Evolutionary conservation across 2,329 filamentous ascomycete genomes (phyloP).

Genomic region (Leptosphaerulina australis): DNA sequence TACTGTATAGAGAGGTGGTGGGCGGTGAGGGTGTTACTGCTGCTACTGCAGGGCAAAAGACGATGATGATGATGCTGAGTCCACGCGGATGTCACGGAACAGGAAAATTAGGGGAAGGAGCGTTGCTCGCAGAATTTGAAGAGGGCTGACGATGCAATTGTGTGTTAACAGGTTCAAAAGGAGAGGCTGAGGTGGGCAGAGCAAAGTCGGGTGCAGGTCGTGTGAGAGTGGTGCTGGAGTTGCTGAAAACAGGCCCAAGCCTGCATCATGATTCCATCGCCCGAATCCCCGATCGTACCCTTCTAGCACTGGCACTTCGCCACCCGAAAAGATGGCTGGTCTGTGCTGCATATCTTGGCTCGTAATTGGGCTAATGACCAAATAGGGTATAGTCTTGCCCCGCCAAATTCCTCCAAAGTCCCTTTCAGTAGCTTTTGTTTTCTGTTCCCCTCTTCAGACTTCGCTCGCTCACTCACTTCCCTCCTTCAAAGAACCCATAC

Average conservation of each 20-base stretch:
- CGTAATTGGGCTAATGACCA: slow-evolving; percentile 8
- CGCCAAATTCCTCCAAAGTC: slow-evolving; percentile 21
- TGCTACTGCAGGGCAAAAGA: slow-evolving; percentile 11
- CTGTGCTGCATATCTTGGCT: neutral
- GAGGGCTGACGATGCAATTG: slow-evolving; percentile 6
- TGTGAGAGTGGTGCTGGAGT: slow-evolving; percentile 41
- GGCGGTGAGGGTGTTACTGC: slow-evolving; percentile 1
- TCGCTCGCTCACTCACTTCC: slow-evolving; percentile 19
- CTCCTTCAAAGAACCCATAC: slow-evolving; percentile 17
- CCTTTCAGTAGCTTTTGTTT: slow-evolving; percentile 2
- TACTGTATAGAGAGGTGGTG: neutral
- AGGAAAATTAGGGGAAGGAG: slow-evolving; percentile 34
- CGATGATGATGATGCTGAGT: slow-evolving; percentile 4
- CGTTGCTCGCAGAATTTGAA: slow-evolving; percentile 15
- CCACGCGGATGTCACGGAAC: slow-evolving; percentile 37
- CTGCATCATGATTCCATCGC: slow-evolving; percentile 31
- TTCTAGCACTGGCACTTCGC: slow-evolving; percentile 13
- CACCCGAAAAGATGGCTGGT: slow-evolving; percentile 1
- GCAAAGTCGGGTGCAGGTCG: slow-evolving; percentile 29
- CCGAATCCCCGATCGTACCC: slow-evolving; percentile 5
- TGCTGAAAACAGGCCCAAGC: slow-evolving; percentile 23
- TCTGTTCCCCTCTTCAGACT: slow-evolving; percentile 8
- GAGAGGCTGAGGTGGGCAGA: slow-evolving; percentile 45
- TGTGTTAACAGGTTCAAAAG: slow-evolving; percentile 25
- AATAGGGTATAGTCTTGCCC: slow-evolving; percentile 12